These are phyloP conservation scores for Conoideocrella luteorostrata DNA, from an alignment of 2,329 filamentous ascomycete species.

Conservation along the genomic window DNA sequence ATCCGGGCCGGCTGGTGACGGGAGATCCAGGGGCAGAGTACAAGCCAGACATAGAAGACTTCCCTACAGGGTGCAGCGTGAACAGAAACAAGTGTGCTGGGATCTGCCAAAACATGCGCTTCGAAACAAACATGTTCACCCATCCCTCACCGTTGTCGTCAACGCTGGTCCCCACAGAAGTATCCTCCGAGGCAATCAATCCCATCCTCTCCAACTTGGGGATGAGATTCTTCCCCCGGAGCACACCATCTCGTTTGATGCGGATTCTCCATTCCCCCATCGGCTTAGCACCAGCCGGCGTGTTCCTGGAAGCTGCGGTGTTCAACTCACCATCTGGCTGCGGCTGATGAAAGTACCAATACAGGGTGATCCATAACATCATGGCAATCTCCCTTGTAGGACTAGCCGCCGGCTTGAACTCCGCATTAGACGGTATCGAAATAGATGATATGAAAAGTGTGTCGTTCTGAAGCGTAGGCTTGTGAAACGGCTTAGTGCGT, in stretches of 20 bases:
- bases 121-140: conserved; percentile 75
- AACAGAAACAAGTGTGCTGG: conserved; percentile 84
- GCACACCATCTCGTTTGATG: conserved; percentile 80
- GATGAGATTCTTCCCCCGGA: conserved; percentile 74
- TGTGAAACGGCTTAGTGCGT: conserved; percentile 44
- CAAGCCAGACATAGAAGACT: conserved; percentile 29
- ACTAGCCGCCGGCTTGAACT: conserved; percentile 73
- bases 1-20: conserved; percentile 21
- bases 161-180: conserved; percentile 60
- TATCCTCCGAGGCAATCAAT: conserved; percentile 69
- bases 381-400: conserved; percentile 87
- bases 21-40: conserved; percentile 44
- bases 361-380: conserved; percentile 92
- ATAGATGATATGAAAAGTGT: conserved; percentile 88
- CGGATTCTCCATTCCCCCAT: conserved; percentile 81
- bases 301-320: conserved; percentile 56
- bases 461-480: conserved; percentile 72
- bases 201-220: conserved; percentile 94
- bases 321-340: conserved; percentile 60
- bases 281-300: conserved; percentile 64
- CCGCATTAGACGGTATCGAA: conserved; percentile 70
- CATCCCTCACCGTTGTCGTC: conserved; percentile 61
- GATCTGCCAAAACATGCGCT: conserved; percentile 84
- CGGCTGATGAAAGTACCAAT: conserved; percentile 95
- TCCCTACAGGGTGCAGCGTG: conserved; percentile 58